Conservation (phyloP, 148 eudicot species). For the Heliosperma pusillum region DNA sequence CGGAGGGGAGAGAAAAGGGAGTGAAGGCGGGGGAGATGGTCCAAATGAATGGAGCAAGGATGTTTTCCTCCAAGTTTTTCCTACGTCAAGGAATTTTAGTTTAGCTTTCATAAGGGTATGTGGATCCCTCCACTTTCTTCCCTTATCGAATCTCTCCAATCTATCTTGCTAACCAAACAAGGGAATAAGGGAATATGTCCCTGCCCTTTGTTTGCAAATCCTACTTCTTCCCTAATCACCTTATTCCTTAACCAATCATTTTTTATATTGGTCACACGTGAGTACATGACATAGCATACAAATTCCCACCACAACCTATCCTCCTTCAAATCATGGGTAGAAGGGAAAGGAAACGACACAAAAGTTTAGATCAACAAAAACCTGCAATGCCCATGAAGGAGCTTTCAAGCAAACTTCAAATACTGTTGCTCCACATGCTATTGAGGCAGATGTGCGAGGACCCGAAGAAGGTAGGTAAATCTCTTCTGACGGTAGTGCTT, state of each 20-base stretch:
- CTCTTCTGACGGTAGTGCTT: slow-evolving; percentile 53
- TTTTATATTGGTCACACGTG: no score
- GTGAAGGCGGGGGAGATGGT: background rate
- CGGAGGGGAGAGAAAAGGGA: background rate
- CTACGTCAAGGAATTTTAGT: no score
- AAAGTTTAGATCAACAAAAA: slow-evolving; percentile 23
- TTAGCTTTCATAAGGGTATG: background rate
- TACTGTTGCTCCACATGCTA: slow-evolving; percentile 84
- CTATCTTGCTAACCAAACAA: background rate
- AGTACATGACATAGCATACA: background rate
- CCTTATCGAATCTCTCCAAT: background rate
- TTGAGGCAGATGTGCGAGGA: slow-evolving; percentile 81
- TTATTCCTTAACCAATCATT: no score
- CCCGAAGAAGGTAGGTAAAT: slow-evolving; percentile 43
- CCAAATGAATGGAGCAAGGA: background rate
- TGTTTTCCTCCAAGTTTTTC: background rate
- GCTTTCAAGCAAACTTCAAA: slow-evolving; percentile 90
- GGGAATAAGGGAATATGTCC: background rate
- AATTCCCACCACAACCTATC: background rate
- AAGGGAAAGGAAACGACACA: background rate
- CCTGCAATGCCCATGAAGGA: slow-evolving; percentile 96
- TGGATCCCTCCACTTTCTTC: background rate
- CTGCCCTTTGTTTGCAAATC: background rate
- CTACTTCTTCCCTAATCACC: background rate
- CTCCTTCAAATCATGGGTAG: background rate